Evolutionary conservation across 139 green algal genomes (phyloP).

Genomic region (Tetraselmis chui): DNA sequence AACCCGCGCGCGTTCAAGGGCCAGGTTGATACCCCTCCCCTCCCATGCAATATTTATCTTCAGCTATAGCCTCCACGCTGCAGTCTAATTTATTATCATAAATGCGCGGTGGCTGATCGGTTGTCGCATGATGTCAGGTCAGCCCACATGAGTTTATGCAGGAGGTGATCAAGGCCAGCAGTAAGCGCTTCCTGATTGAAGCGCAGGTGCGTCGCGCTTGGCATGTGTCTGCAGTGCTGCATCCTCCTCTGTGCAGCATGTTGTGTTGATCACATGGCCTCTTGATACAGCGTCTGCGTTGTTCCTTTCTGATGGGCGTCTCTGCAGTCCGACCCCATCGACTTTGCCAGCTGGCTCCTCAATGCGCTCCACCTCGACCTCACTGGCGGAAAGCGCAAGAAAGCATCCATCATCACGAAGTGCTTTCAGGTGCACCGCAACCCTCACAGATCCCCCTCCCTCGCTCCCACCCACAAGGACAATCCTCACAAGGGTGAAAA

Average conservation of each 20-base stretch:
- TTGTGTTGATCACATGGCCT: no score
- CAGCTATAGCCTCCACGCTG: no score
- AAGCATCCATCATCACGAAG: slow-evolving; percentile 73
- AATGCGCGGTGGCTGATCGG: no score
- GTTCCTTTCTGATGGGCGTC: no score
- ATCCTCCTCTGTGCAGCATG: no score
- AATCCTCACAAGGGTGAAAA: no score
- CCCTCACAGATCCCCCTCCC: neutral
- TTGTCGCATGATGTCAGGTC: no score
- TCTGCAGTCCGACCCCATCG: slow-evolving; percentile 68
- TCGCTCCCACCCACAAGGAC: no score
- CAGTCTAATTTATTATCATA: no score
- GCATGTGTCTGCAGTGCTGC: no score
- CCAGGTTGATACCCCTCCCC: slow-evolving; percentile 18
- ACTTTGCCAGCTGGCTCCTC: slow-evolving; percentile 90
- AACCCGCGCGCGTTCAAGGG: slow-evolving; percentile 93
- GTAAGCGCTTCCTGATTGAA: slow-evolving; percentile 84
- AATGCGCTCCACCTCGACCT: slow-evolving; percentile 88
- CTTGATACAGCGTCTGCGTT: no score
- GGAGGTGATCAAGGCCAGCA: slow-evolving; percentile 70
- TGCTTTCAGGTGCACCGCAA: slow-evolving; percentile 74
- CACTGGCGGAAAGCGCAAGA: slow-evolving; percentile 70
- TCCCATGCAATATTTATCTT: no score
- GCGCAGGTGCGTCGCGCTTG: slow-evolving; percentile 32
- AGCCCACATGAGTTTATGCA: slow-evolving; percentile 94